These are phyloP conservation scores for Sarocladium brachiariae DNA, from an alignment of 2,329 filamentous ascomycete species.

Conservation along the genomic window DNA sequence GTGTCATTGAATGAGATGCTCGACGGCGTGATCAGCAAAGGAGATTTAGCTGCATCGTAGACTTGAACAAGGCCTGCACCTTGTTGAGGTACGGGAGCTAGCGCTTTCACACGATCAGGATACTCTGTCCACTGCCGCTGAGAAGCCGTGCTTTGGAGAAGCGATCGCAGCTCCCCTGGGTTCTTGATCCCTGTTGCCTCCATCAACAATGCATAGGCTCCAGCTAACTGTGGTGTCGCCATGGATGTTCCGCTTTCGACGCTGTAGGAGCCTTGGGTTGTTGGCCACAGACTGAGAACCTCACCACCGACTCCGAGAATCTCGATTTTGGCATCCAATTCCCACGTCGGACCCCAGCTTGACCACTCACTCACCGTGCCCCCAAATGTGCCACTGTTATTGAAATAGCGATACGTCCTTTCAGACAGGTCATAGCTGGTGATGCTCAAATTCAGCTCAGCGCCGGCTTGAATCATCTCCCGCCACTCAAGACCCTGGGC, in stretches of 20 bases:
- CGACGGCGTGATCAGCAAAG: slow-evolving; percentile 45
- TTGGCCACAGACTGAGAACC: slow-evolving; percentile 39
- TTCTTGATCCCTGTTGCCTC: slow-evolving; percentile 36
- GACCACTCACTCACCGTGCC: slow-evolving; percentile 26
- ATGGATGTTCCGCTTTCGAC: slow-evolving; percentile 42
- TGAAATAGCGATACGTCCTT: neutral
- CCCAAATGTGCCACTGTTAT: neutral
- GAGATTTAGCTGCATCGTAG: slow-evolving; percentile 49
- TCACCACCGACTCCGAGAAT: slow-evolving; percentile 32
- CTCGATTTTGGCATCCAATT: slow-evolving; percentile 32
- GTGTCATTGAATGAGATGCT: slow-evolving; percentile 60
- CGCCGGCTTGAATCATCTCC: neutral
- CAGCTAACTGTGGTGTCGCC: slow-evolving; percentile 36
- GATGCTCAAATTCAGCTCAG: neutral
- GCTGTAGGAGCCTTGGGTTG: slow-evolving; percentile 28
- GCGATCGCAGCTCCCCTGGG: slow-evolving; percentile 34
- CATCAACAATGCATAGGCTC: slow-evolving; percentile 30
- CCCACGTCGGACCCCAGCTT: slow-evolving; percentile 35
- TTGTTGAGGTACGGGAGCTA: slow-evolving; percentile 53
- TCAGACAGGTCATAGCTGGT: neutral
- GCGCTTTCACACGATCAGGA: slow-evolving; percentile 24
- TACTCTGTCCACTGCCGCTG: slow-evolving; percentile 35
- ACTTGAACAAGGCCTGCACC: slow-evolving; percentile 55
- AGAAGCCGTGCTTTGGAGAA: slow-evolving; percentile 30
- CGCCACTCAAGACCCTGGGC: neutral